Evolutionary conservation across 805 yeast genomes (phyloP).

Genomic region (Starmerella scarabaei): DNA sequence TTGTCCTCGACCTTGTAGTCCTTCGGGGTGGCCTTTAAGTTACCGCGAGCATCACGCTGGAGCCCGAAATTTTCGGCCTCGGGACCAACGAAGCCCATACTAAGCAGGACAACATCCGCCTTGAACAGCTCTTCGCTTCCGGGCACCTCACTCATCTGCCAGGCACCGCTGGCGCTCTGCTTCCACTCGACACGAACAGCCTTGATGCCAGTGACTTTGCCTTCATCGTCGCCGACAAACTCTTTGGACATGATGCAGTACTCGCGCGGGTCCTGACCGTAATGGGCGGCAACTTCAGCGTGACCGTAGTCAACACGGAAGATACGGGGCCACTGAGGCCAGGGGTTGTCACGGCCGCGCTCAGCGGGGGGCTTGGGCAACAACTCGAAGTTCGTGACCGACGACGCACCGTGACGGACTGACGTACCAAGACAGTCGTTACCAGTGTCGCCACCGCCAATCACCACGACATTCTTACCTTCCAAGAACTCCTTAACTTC

Average conservation of each 20-base stretch:
- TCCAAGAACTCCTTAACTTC: constrained; percentile 55
- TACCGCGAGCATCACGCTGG: constrained; percentile 71
- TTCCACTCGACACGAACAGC: constrained; percentile 98
- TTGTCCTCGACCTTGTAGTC: constrained; percentile 63
- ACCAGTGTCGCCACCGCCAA: constrained; percentile 99
- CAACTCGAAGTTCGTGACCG: constrained; percentile 86
- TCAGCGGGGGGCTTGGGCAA: constrained; percentile 80
- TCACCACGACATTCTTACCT: constrained; percentile 87
- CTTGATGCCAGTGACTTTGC: constrained; percentile 88
- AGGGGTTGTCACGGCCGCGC: constrained; percentile 89
- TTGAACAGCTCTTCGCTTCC: constrained; percentile 88
- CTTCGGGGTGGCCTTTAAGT: constrained; percentile 48
- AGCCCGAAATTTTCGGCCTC: constrained; percentile 57
- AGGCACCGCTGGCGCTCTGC: constrained; percentile 85
- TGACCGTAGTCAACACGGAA: constrained; percentile 98
- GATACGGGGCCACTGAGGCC: constrained; percentile 99
- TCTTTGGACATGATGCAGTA: constrained; percentile 91
- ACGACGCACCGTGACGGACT: constrained; percentile 91
- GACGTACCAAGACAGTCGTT: constrained; percentile 97
- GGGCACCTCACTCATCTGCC: constrained; percentile 98
- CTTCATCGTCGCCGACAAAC: constrained; percentile 87
- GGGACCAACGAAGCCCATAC: constrained; percentile 98
- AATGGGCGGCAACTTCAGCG: constrained; percentile 84
- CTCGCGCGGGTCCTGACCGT: constrained; percentile 96
- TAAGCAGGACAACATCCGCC: constrained; percentile 83